phyloP scores from a whole-genome alignment of 2,329 filamentous ascomycete species.

The Clonostachys rhizophaga region DNA sequence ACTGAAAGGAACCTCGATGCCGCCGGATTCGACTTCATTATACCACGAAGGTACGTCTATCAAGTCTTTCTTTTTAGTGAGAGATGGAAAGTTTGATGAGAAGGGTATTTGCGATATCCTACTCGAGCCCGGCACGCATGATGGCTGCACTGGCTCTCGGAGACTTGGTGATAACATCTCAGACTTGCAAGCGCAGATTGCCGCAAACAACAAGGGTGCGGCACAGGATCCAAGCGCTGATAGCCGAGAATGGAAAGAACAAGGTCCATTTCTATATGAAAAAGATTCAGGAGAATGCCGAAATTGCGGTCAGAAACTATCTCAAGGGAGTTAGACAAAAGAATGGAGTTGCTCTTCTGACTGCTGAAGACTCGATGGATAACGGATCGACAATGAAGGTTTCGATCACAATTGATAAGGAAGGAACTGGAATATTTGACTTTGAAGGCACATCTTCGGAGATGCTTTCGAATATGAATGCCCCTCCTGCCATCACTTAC shows the following conservation, averaged over 20 bases:
- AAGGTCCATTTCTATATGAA: slow-evolving; percentile 60
- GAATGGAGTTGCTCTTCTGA: slow-evolving; percentile 25
- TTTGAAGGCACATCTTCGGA: slow-evolving; percentile 27
- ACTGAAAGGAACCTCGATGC: slow-evolving; percentile 70
- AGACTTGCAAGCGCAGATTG: slow-evolving; percentile 81
- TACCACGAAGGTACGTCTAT: slow-evolving; percentile 63
- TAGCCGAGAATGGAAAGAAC: slow-evolving; percentile 66
- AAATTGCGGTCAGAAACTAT: slow-evolving; percentile 20
- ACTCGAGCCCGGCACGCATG: slow-evolving; percentile 69
- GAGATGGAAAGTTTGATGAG: slow-evolving; percentile 74
- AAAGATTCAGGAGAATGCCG: slow-evolving; percentile 33
- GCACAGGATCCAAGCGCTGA: slow-evolving; percentile 66
- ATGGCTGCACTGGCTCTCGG: slow-evolving; percentile 73
- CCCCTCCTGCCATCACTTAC: slow-evolving; percentile 26
- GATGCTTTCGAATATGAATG: slow-evolving; percentile 26
- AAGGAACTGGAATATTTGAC: slow-evolving; percentile 25
- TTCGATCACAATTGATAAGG: slow-evolving; percentile 19
- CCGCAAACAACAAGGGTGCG: slow-evolving; percentile 83
- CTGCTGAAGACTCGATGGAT: slow-evolving; percentile 25
- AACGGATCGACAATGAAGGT: slow-evolving; percentile 26
- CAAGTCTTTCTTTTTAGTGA: slow-evolving; percentile 67
- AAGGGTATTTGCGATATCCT: slow-evolving; percentile 68
- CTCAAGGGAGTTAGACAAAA: slow-evolving; percentile 25
- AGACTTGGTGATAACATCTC: slow-evolving; percentile 81
- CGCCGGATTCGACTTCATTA: slow-evolving; percentile 63